Evolutionary conservation across 805 yeast species (phyloP), one percentile per base, ranked within the genome.

Genomic region (Blastobotrys parvus): DNA sequence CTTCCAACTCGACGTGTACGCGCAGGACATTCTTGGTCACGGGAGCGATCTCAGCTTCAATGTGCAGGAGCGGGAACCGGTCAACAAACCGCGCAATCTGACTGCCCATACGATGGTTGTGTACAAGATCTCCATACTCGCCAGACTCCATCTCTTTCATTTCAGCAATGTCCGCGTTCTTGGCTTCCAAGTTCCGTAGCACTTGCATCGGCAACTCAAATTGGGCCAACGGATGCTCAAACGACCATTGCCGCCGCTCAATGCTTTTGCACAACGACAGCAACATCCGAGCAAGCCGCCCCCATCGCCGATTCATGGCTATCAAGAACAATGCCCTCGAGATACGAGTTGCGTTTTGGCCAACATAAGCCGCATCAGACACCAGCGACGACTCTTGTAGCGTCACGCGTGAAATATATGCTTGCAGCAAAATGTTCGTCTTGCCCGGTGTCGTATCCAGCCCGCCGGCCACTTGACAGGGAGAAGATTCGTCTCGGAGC

Each of bases 271-370:
- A 90, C 17, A 92, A 69, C 5, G 86, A 74, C 22, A 92, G 65
- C 74, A 89, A 73, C 4, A 82, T 74, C 44, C 78, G 75, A 39
- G 92, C 72, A 48, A 88, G 78, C 4, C 66, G 61, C 1, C 97
- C 96, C 99, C 99, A 92, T 45, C 94, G 70, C 52, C 98, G 70
- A 56, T 86, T 84, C 29, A 92, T 67, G 30, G 95, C 94, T 48
- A 92, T 78, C 48, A 89, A 65, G 53, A 92, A 88, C 39, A 94
- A 68, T 0, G 98, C 96, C 20, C 97, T 75, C 51, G 95, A 78
- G 27, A 92, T 90, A 68, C 99, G 79, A 1, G 90, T 87, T 3
- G 97, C 75, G 56, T 92, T 92, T 56, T 92, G 98, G 1, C 97
- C 97, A 44, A 92, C 94, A 59, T 92, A 92, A 49, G 86, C 83